Evolutionary conservation across 768 basidiomycete genomes (phyloP), one percentile per base, ranked within the genome.

Genomic region (Naganishia friedmannii): DNA sequence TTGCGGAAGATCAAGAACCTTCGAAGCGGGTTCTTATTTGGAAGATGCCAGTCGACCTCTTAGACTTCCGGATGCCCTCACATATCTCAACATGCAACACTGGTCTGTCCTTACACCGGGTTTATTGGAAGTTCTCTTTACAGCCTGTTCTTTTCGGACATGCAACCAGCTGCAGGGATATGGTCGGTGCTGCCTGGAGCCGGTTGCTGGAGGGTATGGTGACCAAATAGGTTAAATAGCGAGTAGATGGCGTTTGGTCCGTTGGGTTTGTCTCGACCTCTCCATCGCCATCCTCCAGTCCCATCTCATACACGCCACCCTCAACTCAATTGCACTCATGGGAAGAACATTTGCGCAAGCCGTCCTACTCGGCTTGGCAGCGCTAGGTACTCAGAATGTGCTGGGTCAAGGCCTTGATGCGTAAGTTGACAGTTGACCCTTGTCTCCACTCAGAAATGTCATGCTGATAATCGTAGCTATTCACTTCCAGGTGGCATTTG

Each of bases 331-430:
- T 21, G 48, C 23, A 51, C 48, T n/a, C n/a, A 51, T 51, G 48
- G 48, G 48, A 26, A 51, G 23, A 26, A n/a, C 19, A n/a, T 51
- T 51, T 7, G 48, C 48, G 3, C 48, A 51, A 51, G 48, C 48
- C 48, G 48, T 23, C 23, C n/a, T 51, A 23, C 48, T 51, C 48
- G 48, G 48, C 23, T 51, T 51, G 48, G 23, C 48, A 21, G 48
- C 48, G 3, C n/a, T 51, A n/a, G 48, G 48, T 4, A 5, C 23
- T 4, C 48, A 23, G 48, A 21, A 51, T 12, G 48, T 51, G 13
- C 23, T 51, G 21, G 48, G 21, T 1, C 57, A 58, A 58, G 57
- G 57, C 32, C 31, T 39, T 15, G 57, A 58, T 39, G 57, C 57
- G 57, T 58, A 39, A 23, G 57, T 58, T 23, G 3, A 23, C 17